Evolutionary conservation across 106 monocot species (phyloP).

Genomic region (Dioscorea dumetorum): DNA sequence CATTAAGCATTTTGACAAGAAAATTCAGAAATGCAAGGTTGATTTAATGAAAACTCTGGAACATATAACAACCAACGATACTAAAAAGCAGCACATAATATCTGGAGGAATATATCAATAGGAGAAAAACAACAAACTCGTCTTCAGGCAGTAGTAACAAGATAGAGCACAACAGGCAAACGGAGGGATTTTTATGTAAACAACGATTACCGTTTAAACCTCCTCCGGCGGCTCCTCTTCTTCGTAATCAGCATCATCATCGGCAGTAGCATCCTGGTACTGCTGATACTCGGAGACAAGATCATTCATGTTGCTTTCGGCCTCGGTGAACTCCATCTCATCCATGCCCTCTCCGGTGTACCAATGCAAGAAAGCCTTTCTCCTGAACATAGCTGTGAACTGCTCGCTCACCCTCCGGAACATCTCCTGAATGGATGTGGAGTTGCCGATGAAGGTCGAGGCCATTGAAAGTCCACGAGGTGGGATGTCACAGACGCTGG

Average conservation of each 20-base stretch:
- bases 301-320: constrained; percentile 22
- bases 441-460: constrained; percentile 36
- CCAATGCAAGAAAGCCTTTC: constrained; percentile 23
- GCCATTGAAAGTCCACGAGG: constrained; percentile 14
- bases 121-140: too few relatives aligned
- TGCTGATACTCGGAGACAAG: constrained; percentile 16
- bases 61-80: too few relatives aligned
- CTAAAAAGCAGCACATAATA: too few relatives aligned
- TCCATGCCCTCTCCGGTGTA: constrained; percentile 21
- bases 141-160: too few relatives aligned
- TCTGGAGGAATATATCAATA: too few relatives aligned
- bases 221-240: constrained; percentile 1
- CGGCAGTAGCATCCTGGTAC: constrained; percentile 26
- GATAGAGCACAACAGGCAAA: too few relatives aligned
- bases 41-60: too few relatives aligned
- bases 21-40: too few relatives aligned
- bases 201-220: too few relatives aligned
- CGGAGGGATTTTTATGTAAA: too few relatives aligned
- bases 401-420: constrained; percentile 32
- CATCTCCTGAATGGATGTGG: constrained; percentile 43
- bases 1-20: too few relatives aligned
- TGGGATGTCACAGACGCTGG: constrained; percentile 17
- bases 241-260: constrained; percentile 13
- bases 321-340: constrained; percentile 21
- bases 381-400: constrained; percentile 28